phyloP scores from a whole-genome alignment of 1,284 basidiomycete genomes.

The Cystobasidiaceae sp. region DNA sequence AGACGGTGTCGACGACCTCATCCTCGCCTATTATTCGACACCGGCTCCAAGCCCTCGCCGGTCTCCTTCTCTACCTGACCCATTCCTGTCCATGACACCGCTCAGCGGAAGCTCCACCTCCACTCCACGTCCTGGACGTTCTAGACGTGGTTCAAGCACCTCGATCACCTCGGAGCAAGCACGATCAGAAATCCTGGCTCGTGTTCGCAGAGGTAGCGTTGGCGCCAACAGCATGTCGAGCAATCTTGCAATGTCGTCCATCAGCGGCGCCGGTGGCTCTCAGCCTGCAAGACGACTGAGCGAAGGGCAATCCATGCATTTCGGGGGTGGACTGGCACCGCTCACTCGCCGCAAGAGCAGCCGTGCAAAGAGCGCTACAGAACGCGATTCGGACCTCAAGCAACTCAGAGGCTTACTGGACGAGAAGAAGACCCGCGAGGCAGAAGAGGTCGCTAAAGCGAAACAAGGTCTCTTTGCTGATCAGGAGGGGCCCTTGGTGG shows the following conservation, averaged over 20 bases:
- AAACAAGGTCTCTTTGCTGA: slow-evolving; percentile 31
- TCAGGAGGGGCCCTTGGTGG: background rate
- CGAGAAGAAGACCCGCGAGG: slow-evolving; percentile 2
- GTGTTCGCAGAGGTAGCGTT: slow-evolving; percentile 22
- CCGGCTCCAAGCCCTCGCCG: slow-evolving; percentile 37
- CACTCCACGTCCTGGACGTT: background rate
- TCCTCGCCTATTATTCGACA: slow-evolving; percentile 47
- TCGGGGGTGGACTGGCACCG: background rate
- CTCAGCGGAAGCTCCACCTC: slow-evolving; percentile 10
- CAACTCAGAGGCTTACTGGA: slow-evolving; percentile 9
- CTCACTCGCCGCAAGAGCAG: slow-evolving; percentile 21
- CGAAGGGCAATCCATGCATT: slow-evolving; percentile 11
- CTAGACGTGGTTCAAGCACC: slow-evolving; percentile 26
- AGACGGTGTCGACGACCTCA: slow-evolving; percentile 43
- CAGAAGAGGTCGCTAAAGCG: slow-evolving; percentile 30
- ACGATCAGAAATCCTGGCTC: slow-evolving; percentile 11
- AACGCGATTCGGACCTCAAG: slow-evolving; percentile 33
- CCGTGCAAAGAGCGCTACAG: slow-evolving; percentile 33
- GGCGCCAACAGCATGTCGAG: slow-evolving; percentile 7
- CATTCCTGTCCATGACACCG: slow-evolving; percentile 36
- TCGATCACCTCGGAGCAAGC: slow-evolving; percentile 18
- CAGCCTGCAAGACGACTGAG: slow-evolving; percentile 17
- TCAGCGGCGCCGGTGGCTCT: background rate
- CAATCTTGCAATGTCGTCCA: slow-evolving; percentile 23
- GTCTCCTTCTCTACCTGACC: slow-evolving; percentile 22